A percentile compares a stretch with the other conserved stretches of the same genome.
Conservation (phyloP, 768 basidiomycete genomes). For the Russula ochroleuca region DNA sequence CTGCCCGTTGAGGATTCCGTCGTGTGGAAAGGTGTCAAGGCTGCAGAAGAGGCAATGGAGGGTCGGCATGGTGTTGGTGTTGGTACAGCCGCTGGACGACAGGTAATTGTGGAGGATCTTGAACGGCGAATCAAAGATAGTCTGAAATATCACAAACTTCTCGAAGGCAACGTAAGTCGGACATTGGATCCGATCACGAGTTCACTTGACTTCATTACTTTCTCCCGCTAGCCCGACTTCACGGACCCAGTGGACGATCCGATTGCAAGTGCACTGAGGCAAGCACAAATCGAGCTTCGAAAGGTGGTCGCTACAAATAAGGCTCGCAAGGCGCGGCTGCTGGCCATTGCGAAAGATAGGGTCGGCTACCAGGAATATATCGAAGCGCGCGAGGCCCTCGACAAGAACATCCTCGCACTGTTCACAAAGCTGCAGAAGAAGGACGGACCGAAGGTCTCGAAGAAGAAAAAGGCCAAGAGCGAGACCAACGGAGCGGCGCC, state of each 20-base stretch:
- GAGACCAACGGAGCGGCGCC: conserved; percentile 30
- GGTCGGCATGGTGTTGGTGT: conserved; percentile 71
- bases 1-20: conserved; percentile 60
- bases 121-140: conserved; percentile 73
- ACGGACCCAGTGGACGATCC: conserved; percentile 86
- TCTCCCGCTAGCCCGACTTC: conserved; percentile 57
- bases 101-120: conserved; percentile 75
- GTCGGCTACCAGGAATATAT: conserved; percentile 91
- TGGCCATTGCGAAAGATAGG: conserved; percentile 74
- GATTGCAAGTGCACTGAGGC: conserved; percentile 83
- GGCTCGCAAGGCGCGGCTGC: conserved; percentile 68
- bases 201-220: conserved; percentile 25
- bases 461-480: conserved; percentile 63
- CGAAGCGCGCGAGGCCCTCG: conserved; percentile 77
- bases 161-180: conserved; percentile 62
- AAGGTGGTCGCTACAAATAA: conserved; percentile 79
- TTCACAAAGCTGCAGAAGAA: conserved; percentile 83
- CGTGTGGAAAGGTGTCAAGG: conserved; percentile 74
- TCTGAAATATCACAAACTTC: conserved; percentile 68
- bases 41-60: conserved; percentile 81
- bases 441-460: conserved; percentile 60
- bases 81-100: conserved; percentile 70
- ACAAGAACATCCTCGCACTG: conserved; percentile 71
- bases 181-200: conserved; percentile 1
- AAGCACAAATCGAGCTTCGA: conserved; percentile 79